Base-by-base conservation (phyloP, 305 asterid genomes). In the Caryopteris hybrid region DNA sequence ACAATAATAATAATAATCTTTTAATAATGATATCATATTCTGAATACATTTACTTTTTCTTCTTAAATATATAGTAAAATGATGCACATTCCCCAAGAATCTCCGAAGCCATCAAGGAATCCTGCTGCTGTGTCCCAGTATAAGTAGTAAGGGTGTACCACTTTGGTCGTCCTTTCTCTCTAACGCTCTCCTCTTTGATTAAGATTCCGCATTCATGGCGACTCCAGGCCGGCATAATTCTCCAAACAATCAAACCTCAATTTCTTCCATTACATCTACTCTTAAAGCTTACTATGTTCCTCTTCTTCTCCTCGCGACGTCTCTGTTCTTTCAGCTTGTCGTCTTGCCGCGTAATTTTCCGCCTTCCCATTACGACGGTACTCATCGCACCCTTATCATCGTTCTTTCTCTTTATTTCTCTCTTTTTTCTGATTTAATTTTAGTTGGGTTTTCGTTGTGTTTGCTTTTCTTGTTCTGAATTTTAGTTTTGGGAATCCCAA, bases 361-460 rank as follows among this genome's bases (percentile, higher is more conserved):
- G 13, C 85, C 81, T 14, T 78, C 96, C 25, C 86, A 94, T 80
- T 94, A 94, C 74, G 91, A 89, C 33, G 93, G 99, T 94, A 72
- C 57, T 48, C 69, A 14, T 29, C 70, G 23, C 66, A n/a, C 25
- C 23, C 47, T 20, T 38, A 50, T 46, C 50, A 3, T 48, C 22
- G 46, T 29, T 43, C 46, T 25, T 22, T 29, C 22, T 27, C 27
- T 52, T 64, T n/a, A 11, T 16, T 7, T 41, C n/a, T 38, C 18
- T 33, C 17, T 9, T 21, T 11, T 8, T 34, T 8, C 3, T 14
- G 1, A 29, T 51, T 48, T 17, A 20, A 1, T 69, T 41, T 27
- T 43, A 51, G 54, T 52, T 71, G 63, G 34, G 33, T 54, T 70
- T 16, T 29, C 38, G 38, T 8, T 64, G 12, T 27, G 8, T 14